A percentile compares a stretch with the other conserved stretches of the same genome.
Evolutionary conservation across 2,329 filamentous ascomycete species (phyloP).

Genomic region (Dryadomyces quercivorus): DNA sequence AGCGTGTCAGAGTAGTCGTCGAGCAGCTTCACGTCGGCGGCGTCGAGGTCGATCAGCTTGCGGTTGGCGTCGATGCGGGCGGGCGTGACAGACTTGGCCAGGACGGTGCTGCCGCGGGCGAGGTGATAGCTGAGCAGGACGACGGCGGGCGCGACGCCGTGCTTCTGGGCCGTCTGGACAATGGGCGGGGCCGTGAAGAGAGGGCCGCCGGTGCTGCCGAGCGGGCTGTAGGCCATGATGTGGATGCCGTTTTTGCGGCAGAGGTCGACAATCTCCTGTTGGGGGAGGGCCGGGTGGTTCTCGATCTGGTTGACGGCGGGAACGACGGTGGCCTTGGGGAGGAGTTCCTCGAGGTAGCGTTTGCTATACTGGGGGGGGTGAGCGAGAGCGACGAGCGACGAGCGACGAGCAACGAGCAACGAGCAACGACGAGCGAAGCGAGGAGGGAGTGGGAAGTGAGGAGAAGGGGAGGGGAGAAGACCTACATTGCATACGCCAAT

Average conservation of each 20-base stretch:
- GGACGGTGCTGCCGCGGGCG: constrained; percentile 54
- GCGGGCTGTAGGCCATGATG: constrained; percentile 60
- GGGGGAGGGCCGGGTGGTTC: constrained; percentile 59
- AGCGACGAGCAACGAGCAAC: neutral
- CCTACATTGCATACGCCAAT: constrained; percentile 45
- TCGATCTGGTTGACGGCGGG: constrained; percentile 64
- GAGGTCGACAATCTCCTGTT: constrained; percentile 59
- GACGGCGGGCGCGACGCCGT: constrained; percentile 45
- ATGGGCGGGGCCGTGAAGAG: constrained; percentile 51
- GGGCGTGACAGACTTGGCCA: constrained; percentile 61
- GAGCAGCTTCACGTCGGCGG: constrained; percentile 46
- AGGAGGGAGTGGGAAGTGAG: too few species aligned
- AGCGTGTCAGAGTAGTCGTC: constrained; percentile 41
- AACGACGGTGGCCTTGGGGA: constrained; percentile 36
- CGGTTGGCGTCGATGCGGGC: constrained; percentile 59
- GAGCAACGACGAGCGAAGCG: neutral
- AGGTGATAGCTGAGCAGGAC: constrained; percentile 63
- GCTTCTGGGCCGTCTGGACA: constrained; percentile 51
- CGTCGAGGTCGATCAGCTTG: constrained; percentile 52
- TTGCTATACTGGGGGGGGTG: constrained; percentile 36
- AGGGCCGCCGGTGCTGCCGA: constrained; percentile 52
- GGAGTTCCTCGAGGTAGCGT: constrained; percentile 42
- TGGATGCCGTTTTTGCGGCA: constrained; percentile 58
- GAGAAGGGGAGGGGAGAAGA: too few species aligned
- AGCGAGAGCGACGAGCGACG: neutral